Evolutionary conservation across 495 filamentous ascomycete species (phyloP).

Genomic region (Podospora pseudopauciseta): DNA sequence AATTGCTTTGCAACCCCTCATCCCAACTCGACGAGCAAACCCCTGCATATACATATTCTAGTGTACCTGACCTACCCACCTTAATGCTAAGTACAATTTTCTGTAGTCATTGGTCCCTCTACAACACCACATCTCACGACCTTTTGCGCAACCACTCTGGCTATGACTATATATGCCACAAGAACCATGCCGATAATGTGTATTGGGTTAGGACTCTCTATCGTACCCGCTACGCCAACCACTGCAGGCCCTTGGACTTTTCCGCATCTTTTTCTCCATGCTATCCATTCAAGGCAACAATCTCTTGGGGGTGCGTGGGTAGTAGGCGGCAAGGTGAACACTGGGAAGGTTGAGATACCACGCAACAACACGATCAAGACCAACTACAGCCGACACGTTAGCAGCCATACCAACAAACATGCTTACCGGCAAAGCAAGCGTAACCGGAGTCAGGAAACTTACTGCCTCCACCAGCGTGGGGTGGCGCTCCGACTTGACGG

Average conservation of each 20-base stretch:
- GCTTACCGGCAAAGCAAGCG: conserved; percentile 52
- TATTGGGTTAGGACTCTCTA: not conserved
- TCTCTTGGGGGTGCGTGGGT: conserved; percentile 82
- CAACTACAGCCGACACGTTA: conserved; percentile 72
- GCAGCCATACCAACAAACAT: conserved; percentile 75
- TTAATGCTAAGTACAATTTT: not conserved
- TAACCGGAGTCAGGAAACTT: conserved; percentile 27
- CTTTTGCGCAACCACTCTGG: not conserved
- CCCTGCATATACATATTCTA: not conserved
- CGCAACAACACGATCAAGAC: conserved; percentile 83
- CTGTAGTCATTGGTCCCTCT: not conserved
- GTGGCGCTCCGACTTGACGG: conserved; percentile 65
- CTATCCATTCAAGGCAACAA: conserved; percentile 55
- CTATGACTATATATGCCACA: not conserved
- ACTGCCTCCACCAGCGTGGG: conserved; percentile 76
- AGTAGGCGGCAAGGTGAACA: conserved; percentile 72
- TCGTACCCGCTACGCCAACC: not conserved
- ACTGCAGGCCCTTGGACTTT: not conserved
- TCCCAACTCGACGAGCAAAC: not conserved
- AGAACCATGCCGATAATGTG: not conserved
- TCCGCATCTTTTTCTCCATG: not conserved
- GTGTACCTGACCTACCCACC: not conserved
- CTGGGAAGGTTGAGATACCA: conserved; percentile 82
- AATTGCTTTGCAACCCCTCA: not conserved
- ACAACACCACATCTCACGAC: not conserved